Base-by-base conservation (phyloP, 176 grass and related monocot genomes). In the Oryza punctata region DNA sequence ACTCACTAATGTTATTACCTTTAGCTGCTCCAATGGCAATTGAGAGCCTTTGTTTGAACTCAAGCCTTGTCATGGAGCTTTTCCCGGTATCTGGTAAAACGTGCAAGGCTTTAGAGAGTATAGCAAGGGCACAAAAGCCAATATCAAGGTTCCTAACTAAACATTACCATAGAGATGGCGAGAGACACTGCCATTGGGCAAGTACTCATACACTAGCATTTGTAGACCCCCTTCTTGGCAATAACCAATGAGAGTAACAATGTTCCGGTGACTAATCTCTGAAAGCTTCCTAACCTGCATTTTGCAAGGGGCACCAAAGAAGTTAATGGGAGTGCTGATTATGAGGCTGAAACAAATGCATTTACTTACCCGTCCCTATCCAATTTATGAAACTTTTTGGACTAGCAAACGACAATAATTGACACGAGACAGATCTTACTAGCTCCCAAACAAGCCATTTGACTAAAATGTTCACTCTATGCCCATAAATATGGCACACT, bases 1-100 rank as follows among this genome's bases (percentile, higher is more conserved):
- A 67, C 15, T 84, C 50, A 24, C 0, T n/a, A 74, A 28, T 16
- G 81, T 63, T 25, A 40, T 26, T 85, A 98, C 96, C 96, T 92
- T 98, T 98, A 80, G 96, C 96, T 85, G 86, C 91, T 57, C 96
- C 93, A 52, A 96, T 98, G 78, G 96, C 93, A 82, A 98, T 88
- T 71, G 93, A 87, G 18, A 98, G 89, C 80, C 96, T 93, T 44
- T 98, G 93, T 79, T 98, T 98, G 75, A 98, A 98, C 85, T 98
- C 96, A 70, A 99, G 89, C 66, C 87, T 83, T 83, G 91, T 90
- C 52, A 28, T 41, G 2, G 77, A 87, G 85, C 89, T 80, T 83
- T 89, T 91, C 11, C 89, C 65, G 9, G 45, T 85, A 89, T 91
- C 94, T 94, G 74, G 50, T 70, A 80, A 83, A 57, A 43, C 12